Percentiles rank a stretch among this genome's conserved stretches.
Evolutionary conservation across 495 filamentous ascomycete genomes (phyloP).

Genomic region (Bacidia gigantensis): DNA sequence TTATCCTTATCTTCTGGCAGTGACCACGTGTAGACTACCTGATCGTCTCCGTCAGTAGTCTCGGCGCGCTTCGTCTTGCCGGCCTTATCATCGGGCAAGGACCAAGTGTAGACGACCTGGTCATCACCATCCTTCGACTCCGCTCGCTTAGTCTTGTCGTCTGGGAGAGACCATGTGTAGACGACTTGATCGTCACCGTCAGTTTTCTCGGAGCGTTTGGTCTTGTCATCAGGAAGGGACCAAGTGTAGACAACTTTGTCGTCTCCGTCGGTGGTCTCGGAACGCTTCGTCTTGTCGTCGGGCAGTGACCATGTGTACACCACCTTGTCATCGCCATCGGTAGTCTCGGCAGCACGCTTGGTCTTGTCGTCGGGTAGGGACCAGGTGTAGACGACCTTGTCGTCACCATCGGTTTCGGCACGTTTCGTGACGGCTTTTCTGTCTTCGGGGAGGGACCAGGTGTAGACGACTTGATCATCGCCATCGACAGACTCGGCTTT

Average conservation of each 20-base stretch:
- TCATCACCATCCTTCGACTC: neutral
- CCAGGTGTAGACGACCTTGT: neutral
- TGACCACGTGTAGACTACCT: neutral
- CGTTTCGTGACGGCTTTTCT: neutral
- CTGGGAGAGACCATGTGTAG: neutral
- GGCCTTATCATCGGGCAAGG: neutral
- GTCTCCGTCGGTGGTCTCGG: neutral
- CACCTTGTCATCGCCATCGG: neutral
- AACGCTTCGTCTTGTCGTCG: neutral
- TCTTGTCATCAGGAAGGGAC: neutral
- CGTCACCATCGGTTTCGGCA: neutral
- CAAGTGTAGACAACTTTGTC: neutral
- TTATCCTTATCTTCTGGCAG: neutral
- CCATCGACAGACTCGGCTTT: neutral
- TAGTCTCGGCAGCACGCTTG: neutral
- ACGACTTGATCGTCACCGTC: slow-evolving; percentile 3
- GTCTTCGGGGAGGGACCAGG: neutral
- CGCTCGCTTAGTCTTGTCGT: neutral
- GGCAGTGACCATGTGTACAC: neutral
- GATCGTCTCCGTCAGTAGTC: neutral
- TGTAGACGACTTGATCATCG: slow-evolving; percentile 3
- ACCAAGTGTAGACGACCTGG: neutral
- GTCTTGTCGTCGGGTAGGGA: neutral
- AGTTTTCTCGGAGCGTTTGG: neutral
- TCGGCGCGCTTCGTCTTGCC: neutral